Conservation (phyloP, 768 basidiomycete species). For the Mrakia gelida region DNA sequence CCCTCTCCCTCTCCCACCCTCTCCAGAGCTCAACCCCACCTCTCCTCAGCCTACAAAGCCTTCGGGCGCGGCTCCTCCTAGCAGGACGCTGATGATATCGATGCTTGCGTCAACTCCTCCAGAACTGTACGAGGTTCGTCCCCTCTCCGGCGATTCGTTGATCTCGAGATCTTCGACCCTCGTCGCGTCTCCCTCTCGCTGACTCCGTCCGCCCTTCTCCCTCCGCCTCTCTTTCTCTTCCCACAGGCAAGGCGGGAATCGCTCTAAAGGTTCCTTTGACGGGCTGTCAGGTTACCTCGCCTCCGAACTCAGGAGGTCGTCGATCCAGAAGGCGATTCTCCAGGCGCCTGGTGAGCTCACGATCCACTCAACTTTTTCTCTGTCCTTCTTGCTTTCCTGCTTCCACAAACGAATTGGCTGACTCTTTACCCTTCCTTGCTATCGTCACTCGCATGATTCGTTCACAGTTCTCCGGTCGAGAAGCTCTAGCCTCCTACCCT, state of each 20-base stretch:
- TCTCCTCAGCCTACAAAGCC: constrained; percentile 23
- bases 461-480: constrained; percentile 15
- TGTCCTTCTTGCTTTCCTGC: not conserved
- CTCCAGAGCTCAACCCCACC: constrained; percentile 27
- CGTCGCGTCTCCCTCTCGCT: not conserved
- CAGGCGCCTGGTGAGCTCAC: constrained; percentile 27
- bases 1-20: not conserved
- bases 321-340: constrained; percentile 14
- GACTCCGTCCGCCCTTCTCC: too few relatives aligned
- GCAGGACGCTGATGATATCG: constrained; percentile 15
- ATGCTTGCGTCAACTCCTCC: constrained; percentile 14
- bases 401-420: not conserved
- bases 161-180: too few relatives aligned
- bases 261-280: constrained; percentile 23
- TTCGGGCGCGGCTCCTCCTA: constrained; percentile 16
- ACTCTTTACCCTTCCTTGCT: not conserved
- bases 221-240: not conserved
- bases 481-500: not conserved
- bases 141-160: not conserved
- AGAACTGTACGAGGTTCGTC: not conserved
- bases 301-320: not conserved
- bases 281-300: constrained; percentile 28
- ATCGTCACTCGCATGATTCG: not conserved
- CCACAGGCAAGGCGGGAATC: not conserved
- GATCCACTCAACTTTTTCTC: not conserved